These are phyloP conservation scores for Encephalitozoon intestinalis DNA, from an alignment of 371 early-diverging fungal species.

Conservation along the genomic window DNA sequence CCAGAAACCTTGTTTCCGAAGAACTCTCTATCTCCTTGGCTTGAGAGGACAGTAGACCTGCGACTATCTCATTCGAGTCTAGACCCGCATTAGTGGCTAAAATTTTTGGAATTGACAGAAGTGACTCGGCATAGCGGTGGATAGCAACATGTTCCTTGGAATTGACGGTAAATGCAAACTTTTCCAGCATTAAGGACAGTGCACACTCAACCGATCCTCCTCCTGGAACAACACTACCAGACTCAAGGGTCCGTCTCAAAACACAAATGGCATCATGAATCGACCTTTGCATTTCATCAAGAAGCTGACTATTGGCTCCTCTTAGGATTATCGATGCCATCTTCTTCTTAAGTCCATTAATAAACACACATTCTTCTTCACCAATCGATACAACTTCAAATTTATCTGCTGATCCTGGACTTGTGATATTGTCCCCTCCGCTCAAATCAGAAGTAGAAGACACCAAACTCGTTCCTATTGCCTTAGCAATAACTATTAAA, in stretches of 20 bases:
- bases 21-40: conserved; percentile 60
- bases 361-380: conserved; percentile 89
- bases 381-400: conserved; percentile 63
- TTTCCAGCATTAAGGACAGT: conserved; percentile 87
- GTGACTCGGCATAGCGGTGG: conserved; percentile 88
- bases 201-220: conserved; percentile 98
- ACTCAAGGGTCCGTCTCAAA: conserved; percentile 92
- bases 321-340: conserved; percentile 83
- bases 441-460: conserved; percentile 90
- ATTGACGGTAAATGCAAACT: conserved; percentile 73
- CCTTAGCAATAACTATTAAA: conserved; percentile 86
- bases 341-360: conserved; percentile 75
- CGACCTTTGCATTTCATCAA: conserved; percentile 98
- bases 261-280: conserved; percentile 91
- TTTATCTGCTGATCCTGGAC: conserved; percentile 81
- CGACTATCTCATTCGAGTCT: conserved; percentile 86
- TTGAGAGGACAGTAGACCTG: conserved; percentile 63
- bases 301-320: conserved; percentile 79
- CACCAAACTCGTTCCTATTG: conserved; percentile 84
- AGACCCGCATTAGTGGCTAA: conserved; percentile 95
- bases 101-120: conserved; percentile 90
- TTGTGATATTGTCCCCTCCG: conserved; percentile 87
- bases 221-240: conserved; percentile 90
- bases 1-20: conserved; percentile 63
- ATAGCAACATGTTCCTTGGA: conserved; percentile 89